Percentiles rank a stretch among this genome's conserved stretches.
phyloP scores from a whole-genome alignment of 1,139 yeast species.

The Yamadazyma blattariae region DNA sequence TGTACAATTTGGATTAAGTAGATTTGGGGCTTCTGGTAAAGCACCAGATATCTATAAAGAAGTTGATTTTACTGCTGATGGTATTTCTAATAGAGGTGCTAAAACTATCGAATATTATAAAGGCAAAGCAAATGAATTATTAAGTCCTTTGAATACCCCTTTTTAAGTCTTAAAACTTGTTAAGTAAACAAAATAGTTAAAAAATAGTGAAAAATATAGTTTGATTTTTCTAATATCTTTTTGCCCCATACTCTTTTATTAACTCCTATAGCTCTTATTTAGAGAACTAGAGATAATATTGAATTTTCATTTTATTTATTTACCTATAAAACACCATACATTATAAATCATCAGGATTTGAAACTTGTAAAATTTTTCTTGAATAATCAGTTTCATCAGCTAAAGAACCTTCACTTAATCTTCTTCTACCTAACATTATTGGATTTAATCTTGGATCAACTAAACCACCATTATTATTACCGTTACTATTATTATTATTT shows the following conservation, averaged over 20 bases:
- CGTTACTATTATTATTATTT: conserved; percentile 18
- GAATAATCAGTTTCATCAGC: conserved; percentile 80
- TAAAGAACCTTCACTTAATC: conserved; percentile 70
- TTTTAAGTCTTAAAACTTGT: too few species aligned
- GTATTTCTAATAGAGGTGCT: conserved; percentile 81
- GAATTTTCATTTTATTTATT: too few species aligned
- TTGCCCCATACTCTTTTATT: too few species aligned
- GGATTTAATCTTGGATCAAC: conserved; percentile 63
- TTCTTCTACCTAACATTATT: conserved; percentile 67
- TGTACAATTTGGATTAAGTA: conserved; percentile 92
- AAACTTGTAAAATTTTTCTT: conserved; percentile 68
- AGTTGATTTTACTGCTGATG: conserved; percentile 92
- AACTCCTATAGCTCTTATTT: too few species aligned
- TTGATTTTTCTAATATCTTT: too few species aligned
- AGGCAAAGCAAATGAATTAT: conserved; percentile 63
- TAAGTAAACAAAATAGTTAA: too few species aligned
- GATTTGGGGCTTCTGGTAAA: conserved; percentile 97
- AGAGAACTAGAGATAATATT: too few species aligned
- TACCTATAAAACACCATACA: conserved; percentile 3
- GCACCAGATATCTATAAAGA: conserved; percentile 77
- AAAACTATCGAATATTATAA: conserved; percentile 81
- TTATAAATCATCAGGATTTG: conserved; percentile 55
- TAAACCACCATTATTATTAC: conserved; percentile 18
- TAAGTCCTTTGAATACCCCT: conserved; percentile 81
- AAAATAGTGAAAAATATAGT: too few species aligned